Percentiles rank a stretch among this genome's conserved stretches.
phyloP scores from a whole-genome alignment of 1,139 yeast genomes.

The Trichomonascaceae sp. region DNA sequence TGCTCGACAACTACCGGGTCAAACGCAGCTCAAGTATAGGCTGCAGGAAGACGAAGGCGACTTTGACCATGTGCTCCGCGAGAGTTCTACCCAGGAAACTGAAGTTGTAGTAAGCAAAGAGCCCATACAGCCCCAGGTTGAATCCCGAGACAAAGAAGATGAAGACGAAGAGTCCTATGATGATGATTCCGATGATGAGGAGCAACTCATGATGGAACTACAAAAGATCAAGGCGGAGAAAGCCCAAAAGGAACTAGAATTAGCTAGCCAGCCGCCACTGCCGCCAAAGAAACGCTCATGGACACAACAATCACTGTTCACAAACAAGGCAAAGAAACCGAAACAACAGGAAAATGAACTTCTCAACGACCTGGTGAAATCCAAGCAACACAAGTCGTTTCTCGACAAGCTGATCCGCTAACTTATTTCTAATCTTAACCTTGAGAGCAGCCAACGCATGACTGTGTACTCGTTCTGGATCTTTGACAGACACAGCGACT shows the following conservation, averaged over 20 bases:
- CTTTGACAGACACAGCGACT: constrained; percentile 63
- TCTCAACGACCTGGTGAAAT: constrained; percentile 53
- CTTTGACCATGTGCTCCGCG: constrained; percentile 12
- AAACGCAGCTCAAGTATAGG: constrained; percentile 51
- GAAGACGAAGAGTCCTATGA: constrained; percentile 16
- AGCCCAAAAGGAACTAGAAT: constrained; percentile 21
- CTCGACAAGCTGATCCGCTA: constrained; percentile 50
- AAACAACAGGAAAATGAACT: constrained; percentile 25
- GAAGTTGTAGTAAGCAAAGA: constrained; percentile 1
- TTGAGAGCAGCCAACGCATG: constrained; percentile 21
- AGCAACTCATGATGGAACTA: constrained; percentile 38
- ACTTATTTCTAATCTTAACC: constrained; percentile 4
- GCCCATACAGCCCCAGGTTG: constrained; percentile 7
- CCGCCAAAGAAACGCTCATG: constrained; percentile 26
- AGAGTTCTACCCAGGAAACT: constrained; percentile 2
- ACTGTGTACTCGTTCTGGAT: constrained; percentile 73
- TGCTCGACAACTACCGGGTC: constrained; percentile 59
- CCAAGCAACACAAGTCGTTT: constrained; percentile 61
- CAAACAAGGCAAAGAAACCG: constrained; percentile 25
- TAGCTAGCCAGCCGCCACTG: constrained; percentile 21
- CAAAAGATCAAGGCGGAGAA: constrained; percentile 38
- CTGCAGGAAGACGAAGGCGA: constrained; percentile 26
- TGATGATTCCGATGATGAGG: constrained; percentile 17
- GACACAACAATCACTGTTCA: constrained; percentile 36
- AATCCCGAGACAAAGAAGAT: constrained; percentile 10